phyloP scores from a whole-genome alignment of 192 early-diverging fungal species.

The Kappamyces sp. region DNA sequence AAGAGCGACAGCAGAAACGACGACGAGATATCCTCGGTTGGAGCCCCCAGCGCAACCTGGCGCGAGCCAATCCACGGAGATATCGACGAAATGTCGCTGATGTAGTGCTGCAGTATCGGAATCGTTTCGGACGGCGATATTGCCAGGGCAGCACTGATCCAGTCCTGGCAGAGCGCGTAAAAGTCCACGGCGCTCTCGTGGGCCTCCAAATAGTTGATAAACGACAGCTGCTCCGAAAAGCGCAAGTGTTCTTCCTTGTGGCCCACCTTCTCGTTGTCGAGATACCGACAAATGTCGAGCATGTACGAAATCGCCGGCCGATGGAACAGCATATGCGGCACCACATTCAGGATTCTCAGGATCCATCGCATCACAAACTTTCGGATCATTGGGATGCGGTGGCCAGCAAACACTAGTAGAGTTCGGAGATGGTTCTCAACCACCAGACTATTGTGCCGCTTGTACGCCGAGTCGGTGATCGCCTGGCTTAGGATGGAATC shows the following conservation, averaged over 20 bases:
- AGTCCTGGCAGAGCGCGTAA: slow-evolving; percentile 20
- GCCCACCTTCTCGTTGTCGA: slow-evolving; percentile 43
- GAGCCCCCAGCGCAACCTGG: too few species aligned
- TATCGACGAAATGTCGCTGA: background rate
- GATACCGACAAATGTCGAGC: slow-evolving; percentile 77
- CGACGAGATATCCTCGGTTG: too few species aligned
- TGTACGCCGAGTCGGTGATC: background rate
- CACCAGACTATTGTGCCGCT: background rate
- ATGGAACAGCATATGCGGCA: slow-evolving; percentile 80
- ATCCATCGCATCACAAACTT: slow-evolving; percentile 27
- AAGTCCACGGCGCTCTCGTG: slow-evolving; percentile 28
- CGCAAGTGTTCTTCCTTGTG: slow-evolving; percentile 3
- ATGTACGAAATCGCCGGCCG: slow-evolving; percentile 57
- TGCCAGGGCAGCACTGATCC: slow-evolving; percentile 27
- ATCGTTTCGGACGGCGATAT: slow-evolving; percentile 1
- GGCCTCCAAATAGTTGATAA: slow-evolving; percentile 34
- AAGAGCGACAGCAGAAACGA: slow-evolving; percentile 1
- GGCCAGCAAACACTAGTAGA: slow-evolving; percentile 50
- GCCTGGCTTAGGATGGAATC: slow-evolving; percentile 25
- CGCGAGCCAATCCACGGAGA: slow-evolving; percentile 10
- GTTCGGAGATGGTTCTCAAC: slow-evolving; percentile 19
- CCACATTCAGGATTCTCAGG: slow-evolving; percentile 57
- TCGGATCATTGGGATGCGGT: slow-evolving; percentile 52
- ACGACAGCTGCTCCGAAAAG: background rate
- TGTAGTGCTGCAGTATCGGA: background rate